Percentiles rank a stretch among this genome's conserved stretches.
Evolutionary conservation across 1,139 yeast species (phyloP).

Genomic region (Blastobotrys raffinosifermentans): DNA sequence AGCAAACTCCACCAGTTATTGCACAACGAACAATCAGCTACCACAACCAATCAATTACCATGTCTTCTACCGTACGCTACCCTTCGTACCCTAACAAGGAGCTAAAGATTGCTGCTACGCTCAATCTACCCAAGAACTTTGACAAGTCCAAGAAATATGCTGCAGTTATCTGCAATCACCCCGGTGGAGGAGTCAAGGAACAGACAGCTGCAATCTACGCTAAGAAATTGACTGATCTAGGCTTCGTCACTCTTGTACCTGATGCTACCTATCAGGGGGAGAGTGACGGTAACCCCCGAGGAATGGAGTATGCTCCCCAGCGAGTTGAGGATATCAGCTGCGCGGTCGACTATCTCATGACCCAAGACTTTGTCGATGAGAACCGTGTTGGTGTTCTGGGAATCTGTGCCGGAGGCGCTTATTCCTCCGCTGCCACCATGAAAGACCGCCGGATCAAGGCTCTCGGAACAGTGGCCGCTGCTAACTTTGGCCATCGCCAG

Average conservation of each 20-base stretch:
- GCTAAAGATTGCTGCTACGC: background rate
- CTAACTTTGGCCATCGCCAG: background rate
- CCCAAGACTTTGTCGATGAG: slow-evolving; percentile 9
- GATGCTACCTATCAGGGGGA: slow-evolving; percentile 20
- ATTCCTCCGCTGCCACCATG: slow-evolving; percentile 12
- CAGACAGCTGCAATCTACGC: slow-evolving; percentile 15
- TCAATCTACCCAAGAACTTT: background rate
- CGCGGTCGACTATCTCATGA: slow-evolving; percentile 12
- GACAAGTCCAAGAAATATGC: background rate
- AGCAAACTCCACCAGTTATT: too few species aligned
- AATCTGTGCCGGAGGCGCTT: slow-evolving; percentile 17
- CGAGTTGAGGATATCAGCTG: slow-evolving; percentile 15
- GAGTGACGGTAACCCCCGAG: slow-evolving; percentile 15
- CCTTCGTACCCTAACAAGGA: too few species aligned
- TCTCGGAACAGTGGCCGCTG: background rate
- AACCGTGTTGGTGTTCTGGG: slow-evolving; percentile 15
- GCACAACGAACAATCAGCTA: too few species aligned
- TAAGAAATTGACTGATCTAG: slow-evolving; percentile 10
- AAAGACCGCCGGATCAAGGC: slow-evolving; percentile 14
- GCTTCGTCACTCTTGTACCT: slow-evolving; percentile 13
- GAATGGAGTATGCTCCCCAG: slow-evolving; percentile 13
- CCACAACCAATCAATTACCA: too few species aligned
- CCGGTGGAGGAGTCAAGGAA: slow-evolving; percentile 1
- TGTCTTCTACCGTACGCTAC: too few species aligned
- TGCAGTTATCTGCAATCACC: background rate